Evolutionary conservation across 2,329 filamentous ascomycete genomes (phyloP).

Genomic region (Talaromyces amestolkiae): DNA sequence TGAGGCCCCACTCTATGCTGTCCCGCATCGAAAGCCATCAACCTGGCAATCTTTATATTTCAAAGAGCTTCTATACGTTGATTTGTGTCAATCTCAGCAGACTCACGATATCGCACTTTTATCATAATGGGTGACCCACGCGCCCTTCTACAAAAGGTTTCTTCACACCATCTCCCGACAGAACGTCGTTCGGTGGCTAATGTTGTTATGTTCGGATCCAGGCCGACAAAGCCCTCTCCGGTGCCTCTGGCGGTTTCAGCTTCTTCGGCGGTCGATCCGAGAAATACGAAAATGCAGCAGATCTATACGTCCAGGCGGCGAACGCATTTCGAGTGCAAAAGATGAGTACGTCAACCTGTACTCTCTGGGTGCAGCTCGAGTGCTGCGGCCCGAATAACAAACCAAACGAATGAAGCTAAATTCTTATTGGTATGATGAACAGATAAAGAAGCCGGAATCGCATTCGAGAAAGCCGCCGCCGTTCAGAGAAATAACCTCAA

Average conservation of each 20-base stretch:
- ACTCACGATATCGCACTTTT: background rate
- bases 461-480: conserved; percentile 81
- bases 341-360: conserved; percentile 57
- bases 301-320: conserved; percentile 81
- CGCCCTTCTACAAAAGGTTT: conserved; percentile 74
- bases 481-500: conserved; percentile 79
- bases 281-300: conserved; percentile 85
- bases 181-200: conserved; percentile 18
- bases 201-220: conserved; percentile 40
- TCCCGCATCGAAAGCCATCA: background rate
- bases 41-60: background rate
- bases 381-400: background rate
- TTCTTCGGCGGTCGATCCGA: conserved; percentile 84
- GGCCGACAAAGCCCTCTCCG: conserved; percentile 80
- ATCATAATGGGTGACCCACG: conserved; percentile 70
- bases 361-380: background rate
- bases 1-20: conserved; percentile 1
- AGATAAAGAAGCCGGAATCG: conserved; percentile 82
- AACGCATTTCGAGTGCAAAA: conserved; percentile 90
- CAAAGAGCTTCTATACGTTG: background rate
- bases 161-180: conserved; percentile 5
- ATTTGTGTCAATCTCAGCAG: background rate
- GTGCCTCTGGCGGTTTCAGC: conserved; percentile 77
- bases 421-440: background rate
- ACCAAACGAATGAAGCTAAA: background rate